Evolutionary conservation across 768 basidiomycete species (phyloP).

Genomic region (Russula dissimulans): DNA sequence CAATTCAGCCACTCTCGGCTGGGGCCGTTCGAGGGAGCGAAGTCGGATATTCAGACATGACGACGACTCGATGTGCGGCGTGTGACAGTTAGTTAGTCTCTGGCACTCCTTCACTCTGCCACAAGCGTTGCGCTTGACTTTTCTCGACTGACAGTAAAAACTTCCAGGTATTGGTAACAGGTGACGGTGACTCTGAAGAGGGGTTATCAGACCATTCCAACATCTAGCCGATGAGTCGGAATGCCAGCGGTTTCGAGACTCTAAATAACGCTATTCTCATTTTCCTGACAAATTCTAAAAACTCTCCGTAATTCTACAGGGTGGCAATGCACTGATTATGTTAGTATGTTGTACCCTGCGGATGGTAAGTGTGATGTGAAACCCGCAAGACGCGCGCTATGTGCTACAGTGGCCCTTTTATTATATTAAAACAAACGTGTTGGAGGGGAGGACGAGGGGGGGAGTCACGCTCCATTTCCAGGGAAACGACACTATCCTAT

Average conservation of each 20-base stretch:
- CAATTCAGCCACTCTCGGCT: not conserved
- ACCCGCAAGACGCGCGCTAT: conserved; percentile 1
- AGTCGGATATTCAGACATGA: not conserved
- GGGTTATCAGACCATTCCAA: too few species aligned
- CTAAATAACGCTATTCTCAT: not conserved
- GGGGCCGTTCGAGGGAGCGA: not conserved
- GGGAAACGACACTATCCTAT: not conserved
- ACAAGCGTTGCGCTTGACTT: too few species aligned
- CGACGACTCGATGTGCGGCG: not conserved
- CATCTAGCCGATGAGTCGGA: too few species aligned
- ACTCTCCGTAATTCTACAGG: conserved; percentile 13
- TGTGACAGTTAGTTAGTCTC: not conserved
- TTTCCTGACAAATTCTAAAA: conserved; percentile 2
- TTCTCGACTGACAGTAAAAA: too few species aligned
- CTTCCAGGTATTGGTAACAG: too few species aligned
- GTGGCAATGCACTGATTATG: conserved; percentile 10
- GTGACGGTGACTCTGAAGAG: too few species aligned
- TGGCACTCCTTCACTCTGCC: too few species aligned
- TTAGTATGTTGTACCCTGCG: conserved; percentile 11
- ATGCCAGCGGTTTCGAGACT: too few species aligned
- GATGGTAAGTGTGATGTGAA: not conserved
- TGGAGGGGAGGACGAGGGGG: not conserved
- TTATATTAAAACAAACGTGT: not conserved
- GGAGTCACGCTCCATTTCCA: not conserved
- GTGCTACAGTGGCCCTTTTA: conserved; percentile 2